Evolutionary conservation across 208 protist genomes (phyloP), one percentile per base, ranked within the genome.

Genomic region (Entamoeba invadens): DNA sequence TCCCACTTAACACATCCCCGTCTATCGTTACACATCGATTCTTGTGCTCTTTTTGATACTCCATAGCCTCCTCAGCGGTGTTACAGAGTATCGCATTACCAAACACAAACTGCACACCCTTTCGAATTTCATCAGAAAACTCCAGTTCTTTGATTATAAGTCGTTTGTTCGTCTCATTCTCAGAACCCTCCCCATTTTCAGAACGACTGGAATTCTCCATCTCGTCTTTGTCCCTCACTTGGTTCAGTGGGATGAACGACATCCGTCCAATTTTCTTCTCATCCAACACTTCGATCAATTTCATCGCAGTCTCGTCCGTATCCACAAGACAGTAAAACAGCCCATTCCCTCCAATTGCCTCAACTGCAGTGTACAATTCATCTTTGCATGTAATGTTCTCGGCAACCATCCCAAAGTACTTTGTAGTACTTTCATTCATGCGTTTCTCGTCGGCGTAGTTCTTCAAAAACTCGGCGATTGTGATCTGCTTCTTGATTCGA

Each of bases 271-370:
- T 96, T 92, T 97, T 97, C 45, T 96, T 96, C 91, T 51, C 96
- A 95, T 98, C 98, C 95, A 99, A 97, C 46, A 97, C 94, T 21
- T 97, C 95, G 0, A 99, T 95, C 25, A 99, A 92, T 16, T 95
- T 94, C 2, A 96, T 95, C 77, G 98, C 98, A 2, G 96, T 96
- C 44, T 98, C 97, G 95, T 99, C 98, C 12, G 95, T 97, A 93
- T 99, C 98, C 18, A 99, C 98, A 8, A 99, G 98, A 38, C 99
- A 96, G 95, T 99, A 97, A 95, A 99, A 99, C 2, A 99, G 96
- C 18, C 96, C 68, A 92, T 95, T 94, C 72, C 92, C 94, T 21
- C 45, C 93, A 25, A 45, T 87, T 31, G 68, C 87, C 46, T 95
- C 94, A 25, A 94, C 0, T 35, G 93, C 93, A 31, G 44, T 38